These are phyloP conservation scores for Rhododendron ovatum DNA, from an alignment of 148 eudicot species.

Conservation along the genomic window DNA sequence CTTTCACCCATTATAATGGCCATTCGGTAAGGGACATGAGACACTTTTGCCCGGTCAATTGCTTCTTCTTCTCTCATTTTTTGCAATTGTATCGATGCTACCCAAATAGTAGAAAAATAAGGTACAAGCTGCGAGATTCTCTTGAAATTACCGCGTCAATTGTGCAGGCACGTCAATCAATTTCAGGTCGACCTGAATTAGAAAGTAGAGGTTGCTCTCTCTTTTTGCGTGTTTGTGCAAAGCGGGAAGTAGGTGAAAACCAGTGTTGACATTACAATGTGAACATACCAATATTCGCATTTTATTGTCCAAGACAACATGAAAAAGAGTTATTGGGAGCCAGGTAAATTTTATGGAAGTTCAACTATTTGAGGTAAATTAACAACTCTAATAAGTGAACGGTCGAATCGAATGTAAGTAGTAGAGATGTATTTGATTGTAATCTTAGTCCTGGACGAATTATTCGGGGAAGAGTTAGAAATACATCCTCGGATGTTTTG, in stretches of 20 bases:
- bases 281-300: not conserved
- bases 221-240: not conserved
- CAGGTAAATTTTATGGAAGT: not conserved
- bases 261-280: not conserved
- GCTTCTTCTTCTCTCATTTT: not conserved
- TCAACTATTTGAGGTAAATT: not conserved
- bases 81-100: not conserved
- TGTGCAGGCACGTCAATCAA: not conserved
- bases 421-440: too few relatives aligned
- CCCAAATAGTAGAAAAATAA: not conserved
- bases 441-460: too few relatives aligned
- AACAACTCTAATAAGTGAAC: not conserved
- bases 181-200: not conserved
- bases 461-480: too few relatives aligned
- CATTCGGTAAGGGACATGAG: not conserved
- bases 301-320: not conserved
- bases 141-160: not conserved
- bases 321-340: not conserved
- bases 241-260: not conserved
- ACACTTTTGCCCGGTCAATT: not conserved
- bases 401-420: not conserved
- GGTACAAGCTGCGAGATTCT: not conserved
- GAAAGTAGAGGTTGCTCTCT: not conserved
- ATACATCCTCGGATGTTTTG: not conserved
- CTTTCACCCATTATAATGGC: not conserved